These are phyloP conservation scores for Cytospora piceae DNA, from an alignment of 2,329 filamentous ascomycete species.

Conservation along the genomic window DNA sequence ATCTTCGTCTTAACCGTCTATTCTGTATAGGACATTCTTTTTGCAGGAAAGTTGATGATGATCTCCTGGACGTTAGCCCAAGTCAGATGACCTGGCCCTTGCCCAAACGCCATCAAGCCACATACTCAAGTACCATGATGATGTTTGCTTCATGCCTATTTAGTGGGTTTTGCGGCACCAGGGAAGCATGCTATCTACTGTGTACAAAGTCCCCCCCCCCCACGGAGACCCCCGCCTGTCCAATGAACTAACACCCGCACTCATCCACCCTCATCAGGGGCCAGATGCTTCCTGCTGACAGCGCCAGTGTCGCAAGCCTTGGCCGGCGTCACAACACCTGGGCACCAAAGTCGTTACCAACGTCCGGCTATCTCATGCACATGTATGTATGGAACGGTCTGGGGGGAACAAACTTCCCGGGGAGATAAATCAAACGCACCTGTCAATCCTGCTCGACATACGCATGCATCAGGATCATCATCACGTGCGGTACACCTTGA, in stretches of 20 bases:
- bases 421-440: neutral
- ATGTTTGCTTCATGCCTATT: neutral
- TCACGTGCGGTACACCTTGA: slow-evolving; percentile 1
- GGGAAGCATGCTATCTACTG: neutral
- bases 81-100: neutral
- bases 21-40: neutral
- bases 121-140: neutral
- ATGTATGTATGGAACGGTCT: neutral
- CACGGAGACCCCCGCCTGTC: neutral
- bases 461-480: neutral
- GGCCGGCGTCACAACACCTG: neutral
- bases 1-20: neutral
- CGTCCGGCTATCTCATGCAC: neutral
- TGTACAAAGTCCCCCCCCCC: no score
- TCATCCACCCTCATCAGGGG: no score
- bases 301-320: neutral
- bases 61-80: neutral
- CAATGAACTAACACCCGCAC: neutral
- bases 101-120: neutral
- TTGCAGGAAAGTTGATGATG: neutral
- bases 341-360: neutral
- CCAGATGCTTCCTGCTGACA: neutral
- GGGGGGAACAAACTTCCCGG: neutral
- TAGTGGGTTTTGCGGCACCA: neutral
- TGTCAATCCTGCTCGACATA: neutral